Base-by-base conservation (phyloP, 208 protist species). In the Porcisia hertigi region DNA sequence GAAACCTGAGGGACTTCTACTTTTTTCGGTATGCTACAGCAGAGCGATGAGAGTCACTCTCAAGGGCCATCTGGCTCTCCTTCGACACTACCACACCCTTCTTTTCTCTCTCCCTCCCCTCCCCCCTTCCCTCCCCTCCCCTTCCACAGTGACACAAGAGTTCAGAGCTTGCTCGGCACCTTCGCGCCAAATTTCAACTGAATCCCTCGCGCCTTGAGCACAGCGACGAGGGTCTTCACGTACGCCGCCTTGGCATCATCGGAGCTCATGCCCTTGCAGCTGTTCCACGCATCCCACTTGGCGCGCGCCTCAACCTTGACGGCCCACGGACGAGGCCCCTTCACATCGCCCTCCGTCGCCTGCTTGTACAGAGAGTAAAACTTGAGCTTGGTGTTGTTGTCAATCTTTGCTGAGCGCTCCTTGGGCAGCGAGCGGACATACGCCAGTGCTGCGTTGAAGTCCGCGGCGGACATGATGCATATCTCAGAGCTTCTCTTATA, bases 281-380 rank as follows among this genome's bases (percentile, higher is more conserved):
- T 79, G 60, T 94, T 92, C 96, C 97, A 98, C 20, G 96, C 97
- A 76, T 98, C 93, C 90, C 94, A 98, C 88, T 99, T 99, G 79
- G 96, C 95, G 69, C 94, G 90, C 14, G 92, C 91, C 88, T 97
- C 93, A 45, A 98, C 30, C 74, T 98, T 88, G n/a, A 98, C 92
- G 9, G 92, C 91, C 90, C 93, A 98, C 70, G 96, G 96, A 85
- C 95, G 96, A 30, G 76, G 69, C 53, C 92, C 94, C 76, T 88
- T 89, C 71, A 97, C 92, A 62, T 99, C 93, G 9, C 98, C 98
- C 77, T 97, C 96, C 49, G 94, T 99, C 52, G 93, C 98, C 88
- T 99, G 98, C 91, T 99, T 99, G 92, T 89, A 99, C 20, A 99
- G 81, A n/a, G 82, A 91, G 86, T 99, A 99, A 73, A 98, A 90